phyloP scores from a whole-genome alignment of 495 filamentous ascomycete species.

The Penicillium nucicola region DNA sequence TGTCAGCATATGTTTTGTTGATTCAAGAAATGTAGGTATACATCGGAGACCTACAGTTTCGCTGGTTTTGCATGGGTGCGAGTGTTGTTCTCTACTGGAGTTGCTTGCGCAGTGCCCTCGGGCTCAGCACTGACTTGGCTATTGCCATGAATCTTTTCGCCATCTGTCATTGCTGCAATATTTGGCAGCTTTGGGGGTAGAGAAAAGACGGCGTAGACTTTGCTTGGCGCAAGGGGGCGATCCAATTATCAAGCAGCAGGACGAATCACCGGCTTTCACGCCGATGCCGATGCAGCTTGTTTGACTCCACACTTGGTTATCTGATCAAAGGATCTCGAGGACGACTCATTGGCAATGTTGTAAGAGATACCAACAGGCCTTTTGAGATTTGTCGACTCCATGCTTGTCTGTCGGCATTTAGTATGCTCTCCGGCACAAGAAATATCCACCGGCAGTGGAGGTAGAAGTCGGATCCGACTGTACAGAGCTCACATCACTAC shows the following conservation, averaged over 20 bases:
- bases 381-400: too few relatives aligned
- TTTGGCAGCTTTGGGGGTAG: too few relatives aligned
- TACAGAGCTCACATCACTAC: too few relatives aligned
- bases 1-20: not conserved
- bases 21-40: not conserved
- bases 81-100: constrained; percentile 6
- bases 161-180: not conserved
- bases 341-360: not conserved
- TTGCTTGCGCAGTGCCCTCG: not conserved
- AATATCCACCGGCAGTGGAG: constrained; percentile 10
- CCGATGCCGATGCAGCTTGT: too few relatives aligned
- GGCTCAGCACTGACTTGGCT: not conserved
- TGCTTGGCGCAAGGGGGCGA: not conserved
- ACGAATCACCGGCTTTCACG: too few relatives aligned
- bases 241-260: not conserved
- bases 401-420: too few relatives aligned
- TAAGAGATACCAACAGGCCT: not conserved
- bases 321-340: too few relatives aligned
- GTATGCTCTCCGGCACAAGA: constrained; percentile 1
- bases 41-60: constrained; percentile 5
- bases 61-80: constrained; percentile 3
- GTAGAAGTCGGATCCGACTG: too few relatives aligned
- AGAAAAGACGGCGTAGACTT: too few relatives aligned
- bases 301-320: too few relatives aligned
- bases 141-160: not conserved